Evolutionary conservation across 805 yeast species (phyloP).

Genomic region (Cephaloascus albidus): DNA sequence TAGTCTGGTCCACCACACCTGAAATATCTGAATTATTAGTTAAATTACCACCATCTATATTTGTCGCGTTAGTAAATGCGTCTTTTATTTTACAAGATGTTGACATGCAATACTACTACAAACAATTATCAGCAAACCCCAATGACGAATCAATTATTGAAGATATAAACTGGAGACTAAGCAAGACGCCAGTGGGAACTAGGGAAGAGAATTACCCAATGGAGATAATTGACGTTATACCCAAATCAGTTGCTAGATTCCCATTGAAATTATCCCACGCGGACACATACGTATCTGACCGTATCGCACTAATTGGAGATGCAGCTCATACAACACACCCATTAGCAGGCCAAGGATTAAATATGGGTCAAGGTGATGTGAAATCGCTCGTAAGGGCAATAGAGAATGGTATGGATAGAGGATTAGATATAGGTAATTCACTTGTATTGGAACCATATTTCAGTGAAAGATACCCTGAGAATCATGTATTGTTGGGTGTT

Average conservation of each 20-base stretch:
- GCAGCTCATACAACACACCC: slow-evolving; percentile 99
- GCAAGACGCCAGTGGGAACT: slow-evolving; percentile 26
- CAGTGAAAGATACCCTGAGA: slow-evolving; percentile 70
- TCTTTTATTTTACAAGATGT: slow-evolving; percentile 71
- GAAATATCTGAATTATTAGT: slow-evolving; percentile 58
- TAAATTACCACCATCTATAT: slow-evolving; percentile 48
- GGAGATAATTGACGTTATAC: slow-evolving; percentile 47
- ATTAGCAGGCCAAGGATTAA: slow-evolving; percentile 94
- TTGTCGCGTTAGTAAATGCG: slow-evolving; percentile 72
- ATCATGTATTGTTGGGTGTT: slow-evolving; percentile 75
- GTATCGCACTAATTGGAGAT: slow-evolving; percentile 93
- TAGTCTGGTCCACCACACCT: slow-evolving; percentile 90
- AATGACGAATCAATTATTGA: slow-evolving; percentile 41
- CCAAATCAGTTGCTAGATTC: slow-evolving; percentile 71
- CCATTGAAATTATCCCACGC: slow-evolving; percentile 87
- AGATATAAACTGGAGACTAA: slow-evolving; percentile 68
- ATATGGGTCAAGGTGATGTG: slow-evolving; percentile 96
- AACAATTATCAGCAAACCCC: slow-evolving; percentile 23
- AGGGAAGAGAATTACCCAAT: slow-evolving; percentile 61
- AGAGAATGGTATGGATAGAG: slow-evolving; percentile 63
- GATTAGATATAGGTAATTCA: slow-evolving; percentile 79
- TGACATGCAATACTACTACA: slow-evolving; percentile 67
- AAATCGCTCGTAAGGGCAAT: slow-evolving; percentile 58
- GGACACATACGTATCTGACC: slow-evolving; percentile 73
- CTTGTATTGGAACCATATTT: slow-evolving; percentile 82